These are phyloP conservation scores for Aspergillus sp. DNA, from an alignment of 2,329 filamentous ascomycete genomes.

Conservation along the genomic window DNA sequence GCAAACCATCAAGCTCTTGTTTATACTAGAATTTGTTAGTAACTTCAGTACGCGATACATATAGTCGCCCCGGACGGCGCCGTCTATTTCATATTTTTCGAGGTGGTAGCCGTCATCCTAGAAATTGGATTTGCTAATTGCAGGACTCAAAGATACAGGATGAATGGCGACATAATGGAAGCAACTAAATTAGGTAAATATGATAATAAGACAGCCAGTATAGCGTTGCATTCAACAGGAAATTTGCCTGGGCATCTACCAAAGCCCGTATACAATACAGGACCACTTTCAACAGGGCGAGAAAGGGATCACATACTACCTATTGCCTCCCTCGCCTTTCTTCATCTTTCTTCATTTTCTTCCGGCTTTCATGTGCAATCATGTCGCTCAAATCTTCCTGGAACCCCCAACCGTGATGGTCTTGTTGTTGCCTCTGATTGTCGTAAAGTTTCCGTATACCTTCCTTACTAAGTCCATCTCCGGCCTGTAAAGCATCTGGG, in stretches of 20 bases:
- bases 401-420: conserved; percentile 70
- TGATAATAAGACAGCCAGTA: not conserved
- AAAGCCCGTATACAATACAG: not conserved
- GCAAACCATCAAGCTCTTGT: too few relatives aligned
- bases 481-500: conserved; percentile 71
- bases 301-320: too few relatives aligned
- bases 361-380: conserved; percentile 90
- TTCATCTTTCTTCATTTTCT: conserved; percentile 84
- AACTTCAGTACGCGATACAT: too few relatives aligned
- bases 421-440: conserved; percentile 62
- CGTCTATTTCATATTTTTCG: too few relatives aligned
- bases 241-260: not conserved
- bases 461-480: conserved; percentile 80
- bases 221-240: not conserved
- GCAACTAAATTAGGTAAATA: not conserved
- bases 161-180: too few relatives aligned
- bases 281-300: too few relatives aligned
- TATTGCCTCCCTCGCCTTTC: conserved; percentile 66
- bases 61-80: too few relatives aligned
- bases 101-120: too few relatives aligned
- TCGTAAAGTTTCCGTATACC: conserved; percentile 80
- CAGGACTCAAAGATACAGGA: too few relatives aligned
- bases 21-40: too few relatives aligned
- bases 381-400: conserved; percentile 93
- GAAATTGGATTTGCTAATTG: too few relatives aligned